phyloP scores from a whole-genome alignment of 2,329 filamentous ascomycete genomes.

The Oidium heveae region DNA sequence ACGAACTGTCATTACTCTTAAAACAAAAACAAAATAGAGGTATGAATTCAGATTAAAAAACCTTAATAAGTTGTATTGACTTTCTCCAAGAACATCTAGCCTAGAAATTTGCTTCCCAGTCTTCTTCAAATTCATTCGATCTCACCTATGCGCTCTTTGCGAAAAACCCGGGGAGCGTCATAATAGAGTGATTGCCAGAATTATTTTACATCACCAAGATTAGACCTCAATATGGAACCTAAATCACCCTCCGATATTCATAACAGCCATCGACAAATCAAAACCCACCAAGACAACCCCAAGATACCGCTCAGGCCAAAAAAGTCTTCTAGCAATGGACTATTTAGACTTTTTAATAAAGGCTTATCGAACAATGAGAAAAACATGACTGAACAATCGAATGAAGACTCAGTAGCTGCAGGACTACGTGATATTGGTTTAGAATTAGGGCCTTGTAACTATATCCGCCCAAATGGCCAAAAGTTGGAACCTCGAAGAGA shows the following conservation, averaged over 20 bases:
- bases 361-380: background rate
- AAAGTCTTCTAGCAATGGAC: background rate
- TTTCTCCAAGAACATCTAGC: too few relatives aligned
- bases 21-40: too few relatives aligned
- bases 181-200: too few relatives aligned
- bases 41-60: too few relatives aligned
- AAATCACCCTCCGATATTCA: background rate
- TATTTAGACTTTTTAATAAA: constrained; percentile 1
- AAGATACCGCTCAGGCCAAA: constrained; percentile 1
- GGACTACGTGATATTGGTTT: background rate
- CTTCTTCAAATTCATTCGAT: background rate
- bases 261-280: background rate
- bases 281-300: background rate
- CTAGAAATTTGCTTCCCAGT: background rate
- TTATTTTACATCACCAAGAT: too few relatives aligned
- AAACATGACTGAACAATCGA: background rate
- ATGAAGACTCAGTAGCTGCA: background rate
- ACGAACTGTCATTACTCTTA: too few relatives aligned
- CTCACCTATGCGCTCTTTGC: background rate
- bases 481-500: background rate
- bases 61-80: too few relatives aligned
- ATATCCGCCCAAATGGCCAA: background rate
- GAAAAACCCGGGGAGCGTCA: too few relatives aligned
- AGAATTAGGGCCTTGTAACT: background rate
- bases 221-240: background rate